Percentiles rank a stretch among this genome's conserved stretches.
Conservation (phyloP, 2,329 filamentous ascomycete species). For the Aulographum hederae region DNA sequence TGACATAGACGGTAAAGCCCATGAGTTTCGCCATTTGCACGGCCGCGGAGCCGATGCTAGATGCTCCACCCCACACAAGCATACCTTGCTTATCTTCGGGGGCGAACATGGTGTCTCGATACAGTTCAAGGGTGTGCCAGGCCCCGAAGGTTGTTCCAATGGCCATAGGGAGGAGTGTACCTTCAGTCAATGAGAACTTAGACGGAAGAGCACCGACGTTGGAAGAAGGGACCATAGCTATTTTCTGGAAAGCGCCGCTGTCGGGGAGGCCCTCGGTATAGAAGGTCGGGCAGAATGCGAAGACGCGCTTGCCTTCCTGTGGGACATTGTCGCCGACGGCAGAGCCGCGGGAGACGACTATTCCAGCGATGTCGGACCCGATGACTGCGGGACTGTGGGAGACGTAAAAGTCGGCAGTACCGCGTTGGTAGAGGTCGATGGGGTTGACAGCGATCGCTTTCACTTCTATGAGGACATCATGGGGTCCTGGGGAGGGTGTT, state of each 20-base stretch:
- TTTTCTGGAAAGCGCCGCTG: conserved; percentile 12
- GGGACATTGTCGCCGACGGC: conserved; percentile 14
- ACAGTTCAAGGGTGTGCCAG: conserved; percentile 11
- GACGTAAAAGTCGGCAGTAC: conserved; percentile 23
- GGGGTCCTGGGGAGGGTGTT: conserved; percentile 26
- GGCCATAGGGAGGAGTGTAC: conserved; percentile 12
- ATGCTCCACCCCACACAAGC: conserved; percentile 25
- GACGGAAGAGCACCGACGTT: conserved; percentile 12
- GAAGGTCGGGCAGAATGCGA: conserved; percentile 13
- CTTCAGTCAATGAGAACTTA: conserved; percentile 11
- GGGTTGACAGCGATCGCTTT: conserved; percentile 32
- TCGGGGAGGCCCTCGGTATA: conserved; percentile 10
- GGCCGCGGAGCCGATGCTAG: conserved; percentile 22
- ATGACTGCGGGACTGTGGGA: conserved; percentile 22
- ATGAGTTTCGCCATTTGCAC: conserved; percentile 23
- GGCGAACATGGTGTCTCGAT: conserved; percentile 7
- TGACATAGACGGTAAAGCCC: conserved; percentile 21
- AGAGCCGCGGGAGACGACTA: conserved; percentile 24
- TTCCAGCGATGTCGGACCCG: conserved; percentile 25
- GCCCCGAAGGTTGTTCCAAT: conserved; percentile 11
- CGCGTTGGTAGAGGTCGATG: conserved; percentile 24
- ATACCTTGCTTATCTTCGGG: conserved; percentile 14
- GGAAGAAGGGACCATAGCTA: conserved; percentile 5
- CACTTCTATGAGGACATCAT: conserved; percentile 29
- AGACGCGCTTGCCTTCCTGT: conserved; percentile 12